Percentiles rank a stretch among this genome's conserved stretches.
Evolutionary conservation across 805 yeast genomes (phyloP).

Genomic region (Ogataea kodamae): DNA sequence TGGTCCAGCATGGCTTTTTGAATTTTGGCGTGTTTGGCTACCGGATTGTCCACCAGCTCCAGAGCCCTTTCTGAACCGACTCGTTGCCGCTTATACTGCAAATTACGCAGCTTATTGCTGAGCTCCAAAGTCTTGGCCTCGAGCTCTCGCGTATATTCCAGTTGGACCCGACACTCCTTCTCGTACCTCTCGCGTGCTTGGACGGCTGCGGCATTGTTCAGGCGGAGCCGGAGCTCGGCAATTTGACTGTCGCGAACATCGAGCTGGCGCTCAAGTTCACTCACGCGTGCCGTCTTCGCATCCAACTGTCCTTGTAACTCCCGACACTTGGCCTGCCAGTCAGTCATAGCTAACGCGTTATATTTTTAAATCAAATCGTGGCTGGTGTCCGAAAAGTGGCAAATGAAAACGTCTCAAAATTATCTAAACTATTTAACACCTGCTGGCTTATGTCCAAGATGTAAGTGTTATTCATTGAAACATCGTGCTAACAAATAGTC

Average conservation of each 20-base stretch:
- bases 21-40: conserved; percentile 55
- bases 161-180: conserved; percentile 36
- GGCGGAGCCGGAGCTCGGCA: conserved; percentile 7
- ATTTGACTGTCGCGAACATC: conserved; percentile 13
- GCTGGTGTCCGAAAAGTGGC: conserved; percentile 11
- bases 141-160: conserved; percentile 41
- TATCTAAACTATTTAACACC: background rate
- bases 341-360: no score
- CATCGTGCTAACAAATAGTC: conserved; percentile 43
- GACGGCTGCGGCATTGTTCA: conserved; percentile 20
- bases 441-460: conserved; percentile 25
- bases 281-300: conserved; percentile 7
- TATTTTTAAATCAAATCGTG: conserved; percentile 6
- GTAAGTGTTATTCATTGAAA: conserved; percentile 16
- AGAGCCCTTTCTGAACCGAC: conserved; percentile 46
- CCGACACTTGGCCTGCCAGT: conserved; percentile 5
- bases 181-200: conserved; percentile 33
- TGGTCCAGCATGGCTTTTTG: conserved; percentile 49
- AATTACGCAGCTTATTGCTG: conserved; percentile 46
- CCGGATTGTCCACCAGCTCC: conserved; percentile 66
- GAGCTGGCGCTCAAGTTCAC: conserved; percentile 16
- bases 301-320: conserved; percentile 6
- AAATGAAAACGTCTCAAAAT: conserved; percentile 6
- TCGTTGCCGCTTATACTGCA: conserved; percentile 45
- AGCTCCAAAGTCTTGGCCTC: conserved; percentile 54